Base-by-base conservation (phyloP, 495 filamentous ascomycete genomes). In the Aspergillus nanangensis region DNA sequence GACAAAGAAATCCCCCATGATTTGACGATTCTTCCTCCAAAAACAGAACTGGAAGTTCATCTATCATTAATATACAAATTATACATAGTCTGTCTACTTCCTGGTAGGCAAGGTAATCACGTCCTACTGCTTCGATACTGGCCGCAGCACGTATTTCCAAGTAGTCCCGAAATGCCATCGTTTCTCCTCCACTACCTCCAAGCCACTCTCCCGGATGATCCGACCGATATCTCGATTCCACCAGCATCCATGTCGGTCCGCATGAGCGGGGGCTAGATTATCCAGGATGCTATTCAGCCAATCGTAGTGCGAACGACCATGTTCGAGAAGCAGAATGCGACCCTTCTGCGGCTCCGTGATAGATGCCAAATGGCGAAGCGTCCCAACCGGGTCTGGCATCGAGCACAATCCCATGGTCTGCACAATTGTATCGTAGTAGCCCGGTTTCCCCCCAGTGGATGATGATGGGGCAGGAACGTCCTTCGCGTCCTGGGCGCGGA, bases 401-500 rank as follows among this genome's bases (percentile, higher is more conserved):
- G 86, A 92, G 70, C 93, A 98, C 4, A 97, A 67, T 1, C 90
- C 91, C 81, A 97, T 95, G 11, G 89, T 94, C 63, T 96, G 90
- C 37, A 98, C 60, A 25, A 96, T 72, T 2, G 88, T 95, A 67
- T 96, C 90, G 65, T 86, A 98, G 24, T 65, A 64, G 10, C 15
- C 36, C 21, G 25, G 33, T 17, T 8, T 13, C 33, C 37, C 44
- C 15, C 38, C 11, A 37, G 21, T 22, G 14, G 24, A 8, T 15
- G 17, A 15, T n/a, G 36, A 7, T 7, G 53, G 51, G 8, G 54
- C 29, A 32, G 24, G 61, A 54, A 41, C 53, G 25, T 34, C 52
- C 55, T 36, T 48, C 2, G 66, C 67, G 53, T 72, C 65, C 47
- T 74, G 66, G 14, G 58, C 64, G 10, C 62, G 56, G 38, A 80